A percentile compares a stretch with the other conserved stretches of the same genome.
These are phyloP conservation scores for Eucommia ulmoides DNA, from an alignment of 257 asterid species.

Conservation along the genomic window DNA sequence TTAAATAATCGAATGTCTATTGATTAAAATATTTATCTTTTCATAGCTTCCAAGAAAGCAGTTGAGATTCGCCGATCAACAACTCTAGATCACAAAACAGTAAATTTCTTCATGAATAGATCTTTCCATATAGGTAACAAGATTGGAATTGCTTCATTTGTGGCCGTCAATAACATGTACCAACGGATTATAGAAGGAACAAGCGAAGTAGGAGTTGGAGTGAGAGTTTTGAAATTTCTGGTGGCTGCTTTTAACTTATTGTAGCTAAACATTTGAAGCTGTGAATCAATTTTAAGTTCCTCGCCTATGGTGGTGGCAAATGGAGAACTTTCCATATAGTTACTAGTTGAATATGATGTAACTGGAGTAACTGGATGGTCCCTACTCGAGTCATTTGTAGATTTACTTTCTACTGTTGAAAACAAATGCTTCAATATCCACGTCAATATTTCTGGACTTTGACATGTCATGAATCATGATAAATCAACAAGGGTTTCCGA, in stretches of 20 bases:
- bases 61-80: slow-evolving; percentile 36
- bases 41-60: no score
- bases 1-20: no score
- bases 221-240: slow-evolving; percentile 54
- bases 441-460: no score
- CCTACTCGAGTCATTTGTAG: slow-evolving; percentile 35
- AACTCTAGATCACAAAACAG: slow-evolving; percentile 93
- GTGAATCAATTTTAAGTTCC: slow-evolving; percentile 67
- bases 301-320: slow-evolving; percentile 47
- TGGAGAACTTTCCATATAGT: slow-evolving; percentile 42
- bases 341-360: slow-evolving; percentile 49
- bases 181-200: no score
- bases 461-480: no score
- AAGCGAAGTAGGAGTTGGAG: slow-evolving; percentile 51
- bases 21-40: no score
- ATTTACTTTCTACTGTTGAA: slow-evolving; percentile 54
- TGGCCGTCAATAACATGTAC: no score
- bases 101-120: slow-evolving; percentile 75
- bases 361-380: slow-evolving; percentile 52
- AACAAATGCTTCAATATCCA: no score
- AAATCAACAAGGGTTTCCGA: no score
- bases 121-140: slow-evolving; percentile 71
- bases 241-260: slow-evolving; percentile 64
- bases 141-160: no score
- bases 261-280: slow-evolving; percentile 56